Base-by-base conservation (phyloP, 2,329 filamentous ascomycete genomes). In the Monosporascus sp. region DNA sequence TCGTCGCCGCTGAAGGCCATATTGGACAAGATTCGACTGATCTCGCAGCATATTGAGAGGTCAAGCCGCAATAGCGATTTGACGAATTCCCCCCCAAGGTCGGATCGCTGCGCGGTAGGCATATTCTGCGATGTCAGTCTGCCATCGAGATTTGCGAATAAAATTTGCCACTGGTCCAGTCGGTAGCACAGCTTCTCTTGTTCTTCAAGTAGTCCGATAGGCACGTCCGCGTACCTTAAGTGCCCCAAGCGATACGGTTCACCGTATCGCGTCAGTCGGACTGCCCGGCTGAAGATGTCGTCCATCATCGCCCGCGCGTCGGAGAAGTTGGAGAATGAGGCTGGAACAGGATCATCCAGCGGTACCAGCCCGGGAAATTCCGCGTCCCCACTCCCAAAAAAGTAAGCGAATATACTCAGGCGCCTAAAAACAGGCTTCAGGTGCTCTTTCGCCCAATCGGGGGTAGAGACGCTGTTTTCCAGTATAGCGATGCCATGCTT, bases 331-430 rank as follows among this genome's bases (percentile, higher is more conserved):
- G 48, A 47, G 49, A 68, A 66, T 1, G 47, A 50, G 3, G 48
- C 26, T 7, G 64, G 61, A 19, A 65, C 53, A 7, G 52, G 35
- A n/a, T 63, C 60, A 37, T 63, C 60, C 7, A 65, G 53, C 19
- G 56, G 59, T 24, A 59, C 47, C 11, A 67, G 49, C 9, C 51
- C 49, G 1, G 67, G 67, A 26, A 69, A 66, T n/a, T 54, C 53
- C 7, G 51, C 48, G 5, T 53, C 26, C 2, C 52, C 52, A 17
- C 52, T 54, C 1, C 64, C 58, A 40, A 74, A 74, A 74, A 76
- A 75, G 49, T 68, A 66, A 0, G 73, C 73, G 3, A 74, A 68
- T 3, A 74, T 54, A 37, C 65, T 69, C 24, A 76, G 61, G n/a
- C 74, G 70, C 2, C 66, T 66, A 48, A 75, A 73, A 1, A 71